Conservation (phyloP, 2,329 filamentous ascomycete genomes). For the Fonsecaea erecta region DNA sequence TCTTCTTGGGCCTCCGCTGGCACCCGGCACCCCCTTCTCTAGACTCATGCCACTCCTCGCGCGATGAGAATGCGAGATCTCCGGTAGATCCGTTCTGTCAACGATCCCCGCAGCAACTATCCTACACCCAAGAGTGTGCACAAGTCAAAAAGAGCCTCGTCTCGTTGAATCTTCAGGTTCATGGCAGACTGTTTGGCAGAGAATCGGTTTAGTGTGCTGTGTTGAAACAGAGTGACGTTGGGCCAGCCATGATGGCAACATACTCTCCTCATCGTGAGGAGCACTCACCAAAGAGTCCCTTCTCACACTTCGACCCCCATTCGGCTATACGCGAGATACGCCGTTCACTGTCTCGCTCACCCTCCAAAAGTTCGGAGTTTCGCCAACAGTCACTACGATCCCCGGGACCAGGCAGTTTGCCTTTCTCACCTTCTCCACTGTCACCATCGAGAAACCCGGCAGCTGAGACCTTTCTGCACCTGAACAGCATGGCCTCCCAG, state of each 20-base stretch:
- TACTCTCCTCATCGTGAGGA: constrained; percentile 56
- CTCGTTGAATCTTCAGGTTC: constrained; percentile 18
- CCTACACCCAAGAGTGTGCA: constrained; percentile 1
- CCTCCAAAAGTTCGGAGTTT: constrained; percentile 73
- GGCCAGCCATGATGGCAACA: constrained; percentile 50
- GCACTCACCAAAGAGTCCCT: constrained; percentile 81
- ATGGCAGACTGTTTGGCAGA: constrained; percentile 26
- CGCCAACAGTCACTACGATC: constrained; percentile 60
- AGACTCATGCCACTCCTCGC: not conserved
- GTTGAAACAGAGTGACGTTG: constrained; percentile 22
- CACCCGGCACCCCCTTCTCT: not conserved
- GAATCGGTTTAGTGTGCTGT: constrained; percentile 11
- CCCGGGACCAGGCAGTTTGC: constrained; percentile 56
- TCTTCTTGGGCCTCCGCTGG: not conserved
- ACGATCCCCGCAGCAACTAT: constrained; percentile 2
- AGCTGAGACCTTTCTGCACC: constrained; percentile 59
- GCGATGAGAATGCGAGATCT: constrained; percentile 11
- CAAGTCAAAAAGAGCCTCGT: constrained; percentile 8
- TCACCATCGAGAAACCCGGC: constrained; percentile 62
- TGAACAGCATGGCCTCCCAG: constrained; percentile 55
- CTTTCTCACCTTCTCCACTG: constrained; percentile 58
- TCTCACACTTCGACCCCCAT: constrained; percentile 80
- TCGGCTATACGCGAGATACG: constrained; percentile 81
- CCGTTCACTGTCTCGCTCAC: constrained; percentile 89
- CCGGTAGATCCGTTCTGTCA: not conserved